Evolutionary conservation across 2,329 filamentous ascomycete genomes (phyloP), one percentile per base, ranked within the genome.

Genomic region (Fonsecaea pedrosoi): DNA sequence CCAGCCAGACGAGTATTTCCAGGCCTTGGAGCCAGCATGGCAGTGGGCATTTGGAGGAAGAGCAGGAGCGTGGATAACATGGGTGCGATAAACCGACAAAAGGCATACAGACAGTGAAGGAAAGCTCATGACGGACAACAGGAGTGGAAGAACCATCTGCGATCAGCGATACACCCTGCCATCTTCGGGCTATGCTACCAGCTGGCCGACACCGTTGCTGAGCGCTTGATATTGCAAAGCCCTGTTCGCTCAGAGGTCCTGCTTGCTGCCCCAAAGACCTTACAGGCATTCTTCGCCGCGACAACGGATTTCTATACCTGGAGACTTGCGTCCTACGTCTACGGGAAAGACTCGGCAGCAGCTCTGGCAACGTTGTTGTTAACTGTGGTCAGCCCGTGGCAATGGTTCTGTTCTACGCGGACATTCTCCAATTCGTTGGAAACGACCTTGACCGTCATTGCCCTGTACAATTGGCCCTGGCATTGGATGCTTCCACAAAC

Each of bases 1-100:
- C 81, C 95, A 99, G 79, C 95, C 95, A 34, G 95, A 99, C 82
- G 95, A 99, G 79, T 98, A 92, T 82, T 99, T 95, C 75, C 95
- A 99, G 77, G 91, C 93, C 1, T 86, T 98, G 54, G 95, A 99
- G 81, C 94, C 95, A 61, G 95, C 95, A 72, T 98, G 94, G 94
- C 84, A 89, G 74, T 85, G 95, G 63, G 91, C 91, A 2, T 97
- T 97, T 83, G 94, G 94, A 25, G 75, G 82, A 2, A 77, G 84
- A 13, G 91, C 89, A 78, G 65, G 67, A 18, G 92, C 94, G 34
- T 99, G 94, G 92, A 85, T 97, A 74, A 99, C 95, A 69, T 99
- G 95, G 95, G 94, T 96, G 84, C 75, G 85, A 81, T 64, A 50
- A 6, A 62, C 37, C 18, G 60, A 30, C 42, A 32, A 63, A 21